phyloP scores from a whole-genome alignment of 495 filamentous ascomycete species.

The Rhypophila decipiens region DNA sequence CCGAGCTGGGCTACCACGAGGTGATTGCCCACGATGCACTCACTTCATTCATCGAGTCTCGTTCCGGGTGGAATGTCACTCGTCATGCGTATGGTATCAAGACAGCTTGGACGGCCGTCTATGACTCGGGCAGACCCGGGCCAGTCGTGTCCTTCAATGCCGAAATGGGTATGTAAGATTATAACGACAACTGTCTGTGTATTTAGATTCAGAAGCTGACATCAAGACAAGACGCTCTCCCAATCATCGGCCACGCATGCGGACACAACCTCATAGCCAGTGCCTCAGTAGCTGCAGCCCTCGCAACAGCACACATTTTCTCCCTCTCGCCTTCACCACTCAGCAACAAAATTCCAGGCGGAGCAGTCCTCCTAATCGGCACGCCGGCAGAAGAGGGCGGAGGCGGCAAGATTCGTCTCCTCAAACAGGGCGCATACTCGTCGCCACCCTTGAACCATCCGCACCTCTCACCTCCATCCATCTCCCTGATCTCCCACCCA shows the following conservation, averaged over 20 bases:
- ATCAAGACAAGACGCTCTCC: conserved; percentile 41
- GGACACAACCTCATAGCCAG: conserved; percentile 67
- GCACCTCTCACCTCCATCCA: conserved; percentile 54
- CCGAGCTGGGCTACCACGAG: conserved; percentile 54
- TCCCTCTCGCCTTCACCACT: too few species aligned
- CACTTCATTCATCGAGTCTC: conserved; percentile 46
- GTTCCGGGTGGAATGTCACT: conserved; percentile 48
- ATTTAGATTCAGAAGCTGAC: background rate
- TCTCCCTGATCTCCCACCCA: conserved; percentile 58
- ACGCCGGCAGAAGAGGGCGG: conserved; percentile 65
- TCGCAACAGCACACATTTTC: conserved; percentile 47
- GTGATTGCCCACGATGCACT: conserved; percentile 52
- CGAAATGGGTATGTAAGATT: conserved; percentile 41
- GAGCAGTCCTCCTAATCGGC: conserved; percentile 57
- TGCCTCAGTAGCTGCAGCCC: conserved; percentile 51
- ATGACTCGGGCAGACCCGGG: conserved; percentile 39
- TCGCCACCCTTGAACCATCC: too few species aligned
- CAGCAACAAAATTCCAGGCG: conserved; percentile 38
- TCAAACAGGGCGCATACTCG: conserved; percentile 55
- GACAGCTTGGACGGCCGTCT: conserved; percentile 53
- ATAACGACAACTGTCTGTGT: background rate
- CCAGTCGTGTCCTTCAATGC: conserved; percentile 51
- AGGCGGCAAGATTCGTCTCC: conserved; percentile 61
- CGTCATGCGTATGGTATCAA: conserved; percentile 46
- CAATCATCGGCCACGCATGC: conserved; percentile 58